Evolutionary conservation across 768 basidiomycete species (phyloP).

Genomic region (Panus rudis): DNA sequence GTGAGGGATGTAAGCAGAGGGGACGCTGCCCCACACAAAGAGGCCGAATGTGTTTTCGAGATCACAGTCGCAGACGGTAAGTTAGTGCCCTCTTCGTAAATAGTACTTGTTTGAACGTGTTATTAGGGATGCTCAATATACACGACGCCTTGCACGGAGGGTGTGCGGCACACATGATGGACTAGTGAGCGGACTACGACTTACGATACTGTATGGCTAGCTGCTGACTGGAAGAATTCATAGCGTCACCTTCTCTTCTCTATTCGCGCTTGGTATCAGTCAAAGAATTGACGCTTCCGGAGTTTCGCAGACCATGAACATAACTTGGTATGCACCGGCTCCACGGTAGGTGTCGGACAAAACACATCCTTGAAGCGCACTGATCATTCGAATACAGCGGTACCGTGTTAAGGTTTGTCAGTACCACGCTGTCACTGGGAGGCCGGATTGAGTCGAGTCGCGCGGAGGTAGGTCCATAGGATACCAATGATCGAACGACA

Average conservation of each 20-base stretch:
- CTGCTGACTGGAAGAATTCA: too few relatives aligned
- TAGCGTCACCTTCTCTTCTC: slow-evolving; percentile 16
- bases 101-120: too few relatives aligned
- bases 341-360: slow-evolving; percentile 9
- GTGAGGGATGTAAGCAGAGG: slow-evolving; percentile 6
- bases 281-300: slow-evolving; percentile 12
- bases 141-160: slow-evolving; percentile 18
- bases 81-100: too few relatives aligned
- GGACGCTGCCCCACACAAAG: not conserved
- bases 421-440: slow-evolving; percentile 13
- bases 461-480: slow-evolving; percentile 14
- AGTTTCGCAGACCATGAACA: slow-evolving; percentile 15
- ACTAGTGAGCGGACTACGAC: slow-evolving; percentile 16
- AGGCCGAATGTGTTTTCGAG: slow-evolving; percentile 16
- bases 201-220: too few relatives aligned
- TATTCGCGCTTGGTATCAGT: slow-evolving; percentile 13
- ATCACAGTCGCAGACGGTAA: slow-evolving; percentile 16
- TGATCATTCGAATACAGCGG: slow-evolving; percentile 10
- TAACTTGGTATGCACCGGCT: slow-evolving; percentile 16
- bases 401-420: slow-evolving; percentile 13
- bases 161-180: slow-evolving; percentile 14
- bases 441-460: slow-evolving; percentile 10
- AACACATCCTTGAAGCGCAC: not conserved
- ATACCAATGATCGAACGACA: too few relatives aligned
- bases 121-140: slow-evolving; percentile 22